Base-by-base conservation (phyloP, 2,329 filamentous ascomycete genomes). In the Colletotrichum trifolii region DNA sequence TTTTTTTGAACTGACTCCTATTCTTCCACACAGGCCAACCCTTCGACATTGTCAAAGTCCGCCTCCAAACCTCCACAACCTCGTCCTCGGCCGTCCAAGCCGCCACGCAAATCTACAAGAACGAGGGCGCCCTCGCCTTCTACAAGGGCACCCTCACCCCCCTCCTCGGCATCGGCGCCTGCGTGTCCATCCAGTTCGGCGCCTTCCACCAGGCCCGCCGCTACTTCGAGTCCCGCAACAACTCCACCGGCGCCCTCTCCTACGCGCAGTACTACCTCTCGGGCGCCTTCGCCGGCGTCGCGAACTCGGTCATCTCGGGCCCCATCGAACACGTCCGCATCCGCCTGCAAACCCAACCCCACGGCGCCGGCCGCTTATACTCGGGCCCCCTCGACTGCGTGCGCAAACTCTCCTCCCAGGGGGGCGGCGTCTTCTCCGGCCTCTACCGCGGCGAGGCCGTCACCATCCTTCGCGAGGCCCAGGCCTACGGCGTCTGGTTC, bases 121-220 rank as follows among this genome's bases (percentile, higher is more conserved):
- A 93, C 73, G 96, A 99, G 78, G 96, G 96, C 2, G 85, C 94
- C 2, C 81, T 92, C 11, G 96, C 96, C 62, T 99, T 99, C 83
- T 99, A 99, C 88, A 99, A 99, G 81, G 96, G 96, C 73, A 98
- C 96, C 0, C 84, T 99, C 61, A 98, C 96, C 6, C 96, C 96
- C 0, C 85, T 99, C 60, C 87, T 99, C 62, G 96, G 96, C 70
- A 98, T 99, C 75, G 96, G 96, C 71, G 96, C 96, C 71, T 99
- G 96, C 77, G 94, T 96, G 49, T 97, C 94, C n/a, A 91, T 99
- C 72, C 96, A 99, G 83, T 99, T 99, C 78, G 96, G 94, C 68
- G 96, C 92, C 72, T 99, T 98, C 85, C 94, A 97, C 83, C 90
- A 91, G 74, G 94, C 95, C 8, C 92, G 93, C 66, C 92, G 96